Base-by-base conservation (phyloP, 2,329 filamentous ascomycete species). In the Fusarium ramigenum region DNA sequence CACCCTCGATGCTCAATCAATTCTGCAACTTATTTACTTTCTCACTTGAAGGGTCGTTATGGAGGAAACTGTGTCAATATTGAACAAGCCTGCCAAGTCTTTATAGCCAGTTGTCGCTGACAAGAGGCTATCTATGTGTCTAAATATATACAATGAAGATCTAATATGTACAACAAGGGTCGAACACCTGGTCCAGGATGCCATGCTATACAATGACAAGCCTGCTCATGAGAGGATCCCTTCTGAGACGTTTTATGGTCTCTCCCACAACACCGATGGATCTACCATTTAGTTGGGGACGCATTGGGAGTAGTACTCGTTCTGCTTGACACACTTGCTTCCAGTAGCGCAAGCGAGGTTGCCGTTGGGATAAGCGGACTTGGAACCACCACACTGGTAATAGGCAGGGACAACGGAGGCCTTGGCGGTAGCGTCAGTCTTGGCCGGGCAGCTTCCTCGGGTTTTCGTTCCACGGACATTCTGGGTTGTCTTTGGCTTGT, bases 271-370 rank as follows among this genome's bases (percentile, higher is more conserved):
- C 18, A 32, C 32, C n/a, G 8, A 44, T 54, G 53, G 52, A 39
- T 69, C 60, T 52, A 56, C 70, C 64, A 52, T 32, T 74, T 74
- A 76, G 70, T 75, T 76, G 54, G 75, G 75, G 15, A 70, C 5
- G 25, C 75, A 78, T 69, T 78, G 76, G 9, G 74, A 75, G 72
- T 78, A 78, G 49, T 62, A 78, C 53, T 77, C 74, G 63, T 77
- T 77, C 43, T 58, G 54, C 72, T 69, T 74, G 53, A 75, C 68
- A 62, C 75, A 77, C 59, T 69, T 72, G 72, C 68, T 75, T 59
- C 75, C 74, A 18, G 66, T 32, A 30, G 60, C 75, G 49, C 76
- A 78, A 39, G 68, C 18, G 25, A 77, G 67, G 62, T 61, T 65
- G 19, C 75, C 75, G 42, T 75, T 63, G 42, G 75, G 75, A 63